These are phyloP conservation scores for Coriaria nepalensis DNA, from an alignment of 306 rosid species.

Conservation along the genomic window DNA sequence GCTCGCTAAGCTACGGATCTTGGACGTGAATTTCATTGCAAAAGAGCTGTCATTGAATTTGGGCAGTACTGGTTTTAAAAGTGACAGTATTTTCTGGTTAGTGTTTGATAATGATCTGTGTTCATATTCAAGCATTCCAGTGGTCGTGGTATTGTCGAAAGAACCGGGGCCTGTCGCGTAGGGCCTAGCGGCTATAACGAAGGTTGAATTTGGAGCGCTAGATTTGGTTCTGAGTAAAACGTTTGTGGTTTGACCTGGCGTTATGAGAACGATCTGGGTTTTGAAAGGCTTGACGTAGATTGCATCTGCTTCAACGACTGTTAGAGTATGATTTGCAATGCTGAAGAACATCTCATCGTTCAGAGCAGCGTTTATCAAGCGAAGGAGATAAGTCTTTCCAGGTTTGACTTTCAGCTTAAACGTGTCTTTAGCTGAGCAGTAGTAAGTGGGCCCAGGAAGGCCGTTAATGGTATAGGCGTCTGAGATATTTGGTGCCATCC, in stretches of 20 bases:
- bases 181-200: slow-evolving; percentile 47
- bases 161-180: slow-evolving; percentile 48
- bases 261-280: slow-evolving; percentile 37
- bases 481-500: slow-evolving; percentile 51
- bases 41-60: slow-evolving; percentile 51
- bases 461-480: slow-evolving; percentile 67
- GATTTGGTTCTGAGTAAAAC: slow-evolving; percentile 43
- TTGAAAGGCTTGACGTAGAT: slow-evolving; percentile 47
- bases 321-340: slow-evolving; percentile 59
- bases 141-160: slow-evolving; percentile 55
- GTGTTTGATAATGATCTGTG: slow-evolving; percentile 9
- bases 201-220: slow-evolving; percentile 34
- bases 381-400: slow-evolving; percentile 43
- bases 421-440: slow-evolving; percentile 53
- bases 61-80: slow-evolving; percentile 36
- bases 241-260: slow-evolving; percentile 63
- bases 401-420: slow-evolving; percentile 54
- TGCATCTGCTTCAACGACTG: slow-evolving; percentile 61
- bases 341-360: slow-evolving; percentile 52
- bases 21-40: slow-evolving; percentile 32
- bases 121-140: slow-evolving; percentile 45
- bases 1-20: slow-evolving; percentile 35
- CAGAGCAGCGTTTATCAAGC: slow-evolving; percentile 44
- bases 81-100: slow-evolving; percentile 23
- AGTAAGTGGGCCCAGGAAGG: slow-evolving; percentile 51